Evolutionary conservation across 305 asterid genomes (phyloP), one percentile per base, ranked within the genome.

Genomic region (Solanum aculeatissimum): DNA sequence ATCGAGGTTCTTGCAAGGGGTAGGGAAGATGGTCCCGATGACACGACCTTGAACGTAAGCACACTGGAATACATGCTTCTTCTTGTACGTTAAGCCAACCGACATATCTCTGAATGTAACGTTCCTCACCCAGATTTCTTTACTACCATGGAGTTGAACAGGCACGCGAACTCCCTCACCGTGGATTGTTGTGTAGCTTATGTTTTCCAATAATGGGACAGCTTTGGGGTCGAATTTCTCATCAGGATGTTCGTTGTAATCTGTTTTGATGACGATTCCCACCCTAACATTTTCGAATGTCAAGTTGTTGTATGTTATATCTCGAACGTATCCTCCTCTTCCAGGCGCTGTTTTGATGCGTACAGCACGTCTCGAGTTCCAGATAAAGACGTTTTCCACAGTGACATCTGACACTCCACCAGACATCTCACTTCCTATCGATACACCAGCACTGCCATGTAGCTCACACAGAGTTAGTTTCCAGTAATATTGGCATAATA

Each of bases 361-460:
- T 16, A 95, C 91, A 10, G 90, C 99, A 11, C 98, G 95, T 83
- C 97, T 92, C 5, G 99, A 95, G 60, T 87, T 92, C 98, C 98
- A 95, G 29, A 95, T 83, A 68, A 87, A 86, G 80, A 94, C 43
- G 87, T 94, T 94, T 83, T 94, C 97, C 32, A 95, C 87, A 14
- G 98, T 95, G 63, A 95, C 84, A 25, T 95, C 94, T n/a, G 99
- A 94, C 82, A 94, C 94, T 7, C 99, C 98, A 1, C 98, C 98
- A 0, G 99, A 94, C 99, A 95, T 95, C 88, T 95, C 99, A 40
- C 99, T 95, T 86, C 99, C 99, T 88, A 95, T 95, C 69, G 99
- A 95, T 89, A 94, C 84, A 23, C 98, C 98, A 0, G 98, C 98
- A 74, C 98, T 95, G 93, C 80, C 66, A 80, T 81, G 32, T 66